Conservation (phyloP, 495 filamentous ascomycete genomes). For the Daldinia decipiens region DNA sequence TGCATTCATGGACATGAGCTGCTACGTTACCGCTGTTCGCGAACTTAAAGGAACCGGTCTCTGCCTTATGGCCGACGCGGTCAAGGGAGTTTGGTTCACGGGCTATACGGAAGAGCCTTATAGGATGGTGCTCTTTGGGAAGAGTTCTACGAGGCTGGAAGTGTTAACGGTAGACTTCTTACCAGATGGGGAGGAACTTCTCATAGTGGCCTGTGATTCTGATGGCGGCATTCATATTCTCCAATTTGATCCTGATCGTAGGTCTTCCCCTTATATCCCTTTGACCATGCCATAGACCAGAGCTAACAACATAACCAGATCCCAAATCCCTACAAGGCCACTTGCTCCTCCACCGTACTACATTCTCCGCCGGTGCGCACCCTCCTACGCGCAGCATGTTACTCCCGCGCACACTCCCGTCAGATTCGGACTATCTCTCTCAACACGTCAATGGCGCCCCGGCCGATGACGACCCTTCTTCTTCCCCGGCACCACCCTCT, state of each 20-base stretch:
- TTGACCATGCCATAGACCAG: background rate
- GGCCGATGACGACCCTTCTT: slow-evolving; percentile 19
- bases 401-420: slow-evolving; percentile 70
- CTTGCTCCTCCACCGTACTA: slow-evolving; percentile 82
- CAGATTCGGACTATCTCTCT: slow-evolving; percentile 51
- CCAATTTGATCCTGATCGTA: slow-evolving; percentile 92
- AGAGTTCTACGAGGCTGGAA: slow-evolving; percentile 77
- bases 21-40: slow-evolving; percentile 84
- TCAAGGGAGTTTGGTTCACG: slow-evolving; percentile 94
- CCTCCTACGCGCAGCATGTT: slow-evolving; percentile 77
- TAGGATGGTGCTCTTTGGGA: slow-evolving; percentile 92
- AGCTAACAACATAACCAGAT: slow-evolving; percentile 65
- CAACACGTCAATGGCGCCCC: slow-evolving; percentile 44
- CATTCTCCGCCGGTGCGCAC: slow-evolving; percentile 84
- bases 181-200: slow-evolving; percentile 83
- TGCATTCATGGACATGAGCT: slow-evolving; percentile 98
- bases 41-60: slow-evolving; percentile 84
- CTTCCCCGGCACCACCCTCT: slow-evolving; percentile 58
- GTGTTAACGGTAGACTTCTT: slow-evolving; percentile 87
- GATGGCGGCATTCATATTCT: slow-evolving; percentile 87
- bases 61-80: slow-evolving; percentile 83
- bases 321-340: slow-evolving; percentile 92
- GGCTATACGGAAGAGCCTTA: slow-evolving; percentile 97
- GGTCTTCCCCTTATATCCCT: slow-evolving; percentile 36
- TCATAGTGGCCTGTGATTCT: slow-evolving; percentile 83